Base-by-base conservation (phyloP, 2,329 filamentous ascomycete species). In the Huntiella moniliformis region DNA sequence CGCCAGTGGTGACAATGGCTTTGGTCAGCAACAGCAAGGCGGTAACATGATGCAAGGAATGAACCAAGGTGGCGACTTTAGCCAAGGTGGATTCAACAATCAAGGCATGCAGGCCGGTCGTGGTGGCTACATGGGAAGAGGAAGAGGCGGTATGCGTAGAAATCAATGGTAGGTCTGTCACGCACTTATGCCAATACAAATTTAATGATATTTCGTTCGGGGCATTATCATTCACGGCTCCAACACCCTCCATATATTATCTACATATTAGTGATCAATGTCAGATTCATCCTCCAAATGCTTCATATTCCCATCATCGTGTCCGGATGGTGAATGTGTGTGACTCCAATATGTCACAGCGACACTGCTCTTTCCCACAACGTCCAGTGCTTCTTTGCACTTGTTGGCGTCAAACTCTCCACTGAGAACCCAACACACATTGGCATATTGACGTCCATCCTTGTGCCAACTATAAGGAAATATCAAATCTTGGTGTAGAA, bases 321-420 rank as follows among this genome's bases (percentile, higher is more conserved):
- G 48, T 11, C 48, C 48, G 4, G 44, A 44, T 7, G 44, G 48
- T 6, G 48, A 50, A 32, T 55, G 54, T 4, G 54, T 55, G 34
- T 57, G 54, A 38, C 55, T 57, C 55, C 55, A 56, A 38, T 56
- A 57, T 5, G 54, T 56, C 12, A 57, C 53, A 4, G 51, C 48
- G 8, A 56, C 52, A 22, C 55, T 57, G 8, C 51, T 51, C 22
- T 52, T 53, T 17, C 48, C 38, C 10, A 52, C 32, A 5, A 52
- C 48, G 7, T 51, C 37, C 13, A 57, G 45, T 10, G 22, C 44
- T 33, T 49, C 35, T 38, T 56, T 56, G 43, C 55, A 57, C 28
- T 37, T 22, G 4, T 42, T 42, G 1, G 52, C 50, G 35, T 55
- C 42, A 37, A 52, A 56, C 0, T 33, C 44, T 3, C 47, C 38